These are phyloP conservation scores for Eimeria sp. DNA, from an alignment of 169 alveolate genomes.

Conservation along the genomic window DNA sequence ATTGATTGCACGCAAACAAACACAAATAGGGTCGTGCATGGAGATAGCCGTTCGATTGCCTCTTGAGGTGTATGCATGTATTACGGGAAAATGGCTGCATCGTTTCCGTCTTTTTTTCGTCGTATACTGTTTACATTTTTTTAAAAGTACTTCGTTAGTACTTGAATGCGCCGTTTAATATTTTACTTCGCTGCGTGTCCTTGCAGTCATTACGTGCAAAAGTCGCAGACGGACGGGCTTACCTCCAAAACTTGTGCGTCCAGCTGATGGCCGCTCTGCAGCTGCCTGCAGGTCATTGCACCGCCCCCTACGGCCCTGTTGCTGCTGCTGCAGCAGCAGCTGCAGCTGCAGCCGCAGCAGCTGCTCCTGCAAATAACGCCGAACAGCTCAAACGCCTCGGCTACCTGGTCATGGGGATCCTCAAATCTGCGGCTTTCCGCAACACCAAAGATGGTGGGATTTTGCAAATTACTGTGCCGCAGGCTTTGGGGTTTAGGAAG, in stretches of 20 bases:
- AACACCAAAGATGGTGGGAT: slow-evolving; percentile 19
- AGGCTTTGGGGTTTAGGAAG: background rate
- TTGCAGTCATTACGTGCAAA: slow-evolving; percentile 60
- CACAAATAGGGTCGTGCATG: background rate
- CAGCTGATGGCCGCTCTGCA: slow-evolving; percentile 65
- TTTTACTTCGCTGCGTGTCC: background rate
- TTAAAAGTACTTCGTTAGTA: background rate
- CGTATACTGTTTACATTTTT: too few relatives aligned
- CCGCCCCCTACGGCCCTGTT: slow-evolving; percentile 2
- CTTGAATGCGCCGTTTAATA: background rate
- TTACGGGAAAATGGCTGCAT: too few relatives aligned
- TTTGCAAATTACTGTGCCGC: background rate
- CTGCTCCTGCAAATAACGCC: background rate
- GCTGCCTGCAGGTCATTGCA: background rate
- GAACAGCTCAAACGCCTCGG: slow-evolving; percentile 53
- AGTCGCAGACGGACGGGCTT: slow-evolving; percentile 77
- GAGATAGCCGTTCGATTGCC: too few relatives aligned
- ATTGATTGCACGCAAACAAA: background rate
- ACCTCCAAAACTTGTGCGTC: slow-evolving; percentile 31
- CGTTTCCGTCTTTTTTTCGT: background rate
- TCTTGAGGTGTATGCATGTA: too few relatives aligned
- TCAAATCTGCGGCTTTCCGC: slow-evolving; percentile 76
- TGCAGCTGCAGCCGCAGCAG: background rate
- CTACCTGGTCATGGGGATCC: slow-evolving; percentile 40
- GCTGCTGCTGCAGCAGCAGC: slow-evolving; percentile 9